Percentiles rank a stretch among this genome's conserved stretches.
Evolutionary conservation across 2,329 filamentous ascomycete genomes (phyloP).

Genomic region (Microascus cirrosus): DNA sequence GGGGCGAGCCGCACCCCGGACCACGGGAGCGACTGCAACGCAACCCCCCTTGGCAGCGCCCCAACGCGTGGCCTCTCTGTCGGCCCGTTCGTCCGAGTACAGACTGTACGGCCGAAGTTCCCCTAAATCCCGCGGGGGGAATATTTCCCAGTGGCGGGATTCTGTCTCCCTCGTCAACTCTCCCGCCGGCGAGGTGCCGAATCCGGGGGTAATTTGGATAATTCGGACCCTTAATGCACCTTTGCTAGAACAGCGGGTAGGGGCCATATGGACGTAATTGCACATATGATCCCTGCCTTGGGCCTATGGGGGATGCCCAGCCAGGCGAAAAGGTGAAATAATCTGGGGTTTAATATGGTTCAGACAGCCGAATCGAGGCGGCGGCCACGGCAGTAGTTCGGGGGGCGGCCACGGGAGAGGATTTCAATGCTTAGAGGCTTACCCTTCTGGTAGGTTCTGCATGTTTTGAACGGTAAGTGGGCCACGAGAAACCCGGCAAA

Average conservation of each 20-base stretch:
- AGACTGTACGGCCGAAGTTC: no score
- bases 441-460: background rate
- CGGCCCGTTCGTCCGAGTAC: background rate
- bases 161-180: no score
- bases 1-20: background rate
- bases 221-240: background rate
- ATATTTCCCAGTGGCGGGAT: no score
- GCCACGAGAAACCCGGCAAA: slow-evolving; percentile 1
- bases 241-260: background rate
- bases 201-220: slow-evolving; percentile 5
- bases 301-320: background rate
- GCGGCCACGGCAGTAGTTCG: background rate
- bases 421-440: background rate
- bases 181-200: background rate
- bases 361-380: background rate
- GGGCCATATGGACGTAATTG: background rate
- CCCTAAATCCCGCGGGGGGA: no score
- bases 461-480: no score
- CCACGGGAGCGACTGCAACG: background rate
- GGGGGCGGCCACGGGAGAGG: background rate
- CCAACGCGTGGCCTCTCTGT: background rate
- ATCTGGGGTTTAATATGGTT: slow-evolving; percentile 3
- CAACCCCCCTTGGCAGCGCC: background rate
- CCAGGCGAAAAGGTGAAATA: background rate
- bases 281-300: background rate